Conservation (phyloP, 495 filamentous ascomycete genomes). For the Sabuloglossum arenarium region DNA sequence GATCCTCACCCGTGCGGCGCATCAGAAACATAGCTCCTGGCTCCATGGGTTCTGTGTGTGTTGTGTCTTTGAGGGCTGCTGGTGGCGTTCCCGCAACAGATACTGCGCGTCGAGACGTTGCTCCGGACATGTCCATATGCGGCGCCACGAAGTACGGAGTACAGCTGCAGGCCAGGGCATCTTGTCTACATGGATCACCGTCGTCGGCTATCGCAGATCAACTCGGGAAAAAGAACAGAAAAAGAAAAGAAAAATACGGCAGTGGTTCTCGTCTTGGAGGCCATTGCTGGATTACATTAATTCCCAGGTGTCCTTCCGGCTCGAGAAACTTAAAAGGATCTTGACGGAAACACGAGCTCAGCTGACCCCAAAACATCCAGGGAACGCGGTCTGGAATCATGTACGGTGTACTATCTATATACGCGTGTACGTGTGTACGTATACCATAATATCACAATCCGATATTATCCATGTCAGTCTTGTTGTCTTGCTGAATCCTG, state of each 20-base stretch:
- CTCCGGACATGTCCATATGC: too few relatives aligned
- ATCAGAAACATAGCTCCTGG: too few relatives aligned
- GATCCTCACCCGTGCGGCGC: too few relatives aligned
- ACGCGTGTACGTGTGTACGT: background rate
- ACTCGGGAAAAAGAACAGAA: background rate
- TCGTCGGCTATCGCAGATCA: background rate
- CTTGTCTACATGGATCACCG: background rate
- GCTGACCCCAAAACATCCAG: background rate
- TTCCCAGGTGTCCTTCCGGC: too few relatives aligned
- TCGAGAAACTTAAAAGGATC: background rate
- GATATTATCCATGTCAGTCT: background rate
- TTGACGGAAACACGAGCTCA: background rate
- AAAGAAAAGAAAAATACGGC: background rate
- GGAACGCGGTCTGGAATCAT: background rate
- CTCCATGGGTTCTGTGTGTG: too few relatives aligned
- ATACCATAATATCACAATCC: too few relatives aligned
- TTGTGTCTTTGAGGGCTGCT: too few relatives aligned
- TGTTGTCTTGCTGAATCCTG: background rate
- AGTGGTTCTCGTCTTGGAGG: background rate
- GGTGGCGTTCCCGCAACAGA: background rate
- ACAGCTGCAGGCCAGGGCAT: background rate
- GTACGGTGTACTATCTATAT: background rate
- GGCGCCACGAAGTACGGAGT: too few relatives aligned
- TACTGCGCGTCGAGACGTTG: background rate
- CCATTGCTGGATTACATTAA: background rate